Evolutionary conservation across 2,329 filamentous ascomycete species (phyloP), one percentile per base, ranked within the genome.

Genomic region (Colletotrichum sp.): DNA sequence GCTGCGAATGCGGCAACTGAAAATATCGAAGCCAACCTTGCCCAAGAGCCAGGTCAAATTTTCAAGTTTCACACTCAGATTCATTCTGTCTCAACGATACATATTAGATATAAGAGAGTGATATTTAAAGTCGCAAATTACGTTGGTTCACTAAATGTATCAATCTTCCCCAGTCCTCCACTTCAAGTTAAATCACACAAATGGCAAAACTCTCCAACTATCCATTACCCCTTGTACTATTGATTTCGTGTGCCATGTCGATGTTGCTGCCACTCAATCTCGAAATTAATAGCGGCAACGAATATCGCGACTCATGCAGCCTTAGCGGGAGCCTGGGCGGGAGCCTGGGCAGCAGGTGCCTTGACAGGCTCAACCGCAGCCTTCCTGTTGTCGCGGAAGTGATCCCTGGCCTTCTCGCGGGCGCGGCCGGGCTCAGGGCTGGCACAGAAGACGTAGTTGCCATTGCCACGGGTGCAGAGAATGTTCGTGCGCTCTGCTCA

Each of bases 371-470:
- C 18, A 30, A 48, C 43, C 43, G 61, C 60, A 64, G 60, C 30
- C 64, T 67, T 32, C 16, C 72, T 52, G 15, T 57, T 43, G 15
- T 72, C 52, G 18, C 48, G 64, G 70, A 75, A 75, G 59, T 75
- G 74, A 12, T 73, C 64, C 52, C 59, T 60, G 7, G 74, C 74
- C 70, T 75, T 75, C 7, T 75, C 74, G 6, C 64, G 55, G 32
- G 74, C 74, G 24, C 55, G 30, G 24, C 70, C 74, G 18, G 63
- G 74, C 59, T 75, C 70, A 8, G 57, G 43, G 28, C 28, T 32
- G 64, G 74, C 74, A 28, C 74, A 75, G 59, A 75, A 75, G 43
- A 75, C 74, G 5, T 75, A 75, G 34, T 73, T 75, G 26, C 70
- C 74, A 5, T 13, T 10, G 64, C 66, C 34, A 16, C 64, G 67